Base-by-base conservation (phyloP, 2,329 filamentous ascomycete genomes). In the Fusarium tanahbumbuense region DNA sequence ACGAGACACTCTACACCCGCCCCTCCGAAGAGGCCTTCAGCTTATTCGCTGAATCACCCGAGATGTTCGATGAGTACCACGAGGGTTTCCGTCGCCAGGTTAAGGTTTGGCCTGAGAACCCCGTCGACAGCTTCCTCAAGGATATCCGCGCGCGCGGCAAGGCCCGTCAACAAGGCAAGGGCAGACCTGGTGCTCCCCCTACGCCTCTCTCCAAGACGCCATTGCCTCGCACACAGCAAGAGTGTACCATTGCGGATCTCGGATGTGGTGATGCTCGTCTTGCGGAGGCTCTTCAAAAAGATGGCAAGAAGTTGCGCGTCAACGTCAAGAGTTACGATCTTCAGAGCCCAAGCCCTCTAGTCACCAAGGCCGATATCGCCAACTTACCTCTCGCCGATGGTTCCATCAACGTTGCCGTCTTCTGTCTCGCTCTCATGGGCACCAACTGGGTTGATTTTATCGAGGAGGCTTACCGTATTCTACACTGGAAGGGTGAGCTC, bases 391-490 rank as follows among this genome's bases (percentile, higher is more conserved):
- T 97, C 1, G 83, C 84, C 8, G 90, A 94, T 72, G 91, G 89
- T 46, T 89, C 87, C 67, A 90, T 94, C 66, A 94, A 99, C 79
- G 86, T 99, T 8, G 93, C 93, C 50, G 91, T 99, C 73, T 98
- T 98, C 84, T 99, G 96, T 80, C 87, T 99, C 32, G 96, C 95
- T 52, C 88, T 99, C 63, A 99, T 99, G 96, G 96, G 96, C 77
- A 99, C 96, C 58, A 99, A 99, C 83, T 99, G 96, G 95, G 88
- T 97, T 56, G 91, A 93, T 74, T 98, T 99, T 79, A 88, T 99
- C 75, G 96, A 98, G 81, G 96, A 99, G 83, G 95, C 95, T 16
- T 97, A 93, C 84, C 91, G 96, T 56, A 86, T 98, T 54, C 87
- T 99, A 67, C 91, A 93, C 77, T 94, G 94, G 88, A 95, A 96